Evolutionary conservation across 2,329 filamentous ascomycete genomes (phyloP).

Genomic region (Colletotrichum lentis): DNA sequence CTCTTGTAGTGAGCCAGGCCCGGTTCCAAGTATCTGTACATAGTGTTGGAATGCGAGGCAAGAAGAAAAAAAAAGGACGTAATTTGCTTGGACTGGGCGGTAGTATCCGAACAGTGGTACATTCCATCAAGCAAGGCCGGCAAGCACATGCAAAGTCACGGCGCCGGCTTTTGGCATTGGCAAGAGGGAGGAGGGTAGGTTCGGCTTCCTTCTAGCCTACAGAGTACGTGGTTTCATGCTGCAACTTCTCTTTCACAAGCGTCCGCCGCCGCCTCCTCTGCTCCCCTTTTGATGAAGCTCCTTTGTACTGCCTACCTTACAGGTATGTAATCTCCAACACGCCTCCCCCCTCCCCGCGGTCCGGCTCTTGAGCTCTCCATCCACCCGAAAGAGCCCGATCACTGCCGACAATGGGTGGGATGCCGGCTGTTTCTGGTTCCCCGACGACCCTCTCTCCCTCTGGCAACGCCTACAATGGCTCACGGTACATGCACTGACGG

Average conservation of each 20-base stretch:
- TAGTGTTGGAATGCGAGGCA: neutral
- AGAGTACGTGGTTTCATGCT: constrained; percentile 27
- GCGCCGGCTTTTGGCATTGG: neutral
- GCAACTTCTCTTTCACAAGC: constrained; percentile 45
- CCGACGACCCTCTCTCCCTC: neutral
- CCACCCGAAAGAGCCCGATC: constrained; percentile 49
- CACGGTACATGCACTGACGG: constrained; percentile 19
- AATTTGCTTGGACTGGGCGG: neutral
- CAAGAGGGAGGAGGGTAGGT: neutral
- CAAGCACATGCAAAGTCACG: constrained; percentile 35
- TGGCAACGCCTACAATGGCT: neutral
- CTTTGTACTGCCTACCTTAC: neutral
- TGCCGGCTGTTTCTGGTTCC: constrained; percentile 23
- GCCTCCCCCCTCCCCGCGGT: constrained; percentile 32
- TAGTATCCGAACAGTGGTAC: constrained; percentile 1
- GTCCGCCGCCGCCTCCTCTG: constrained; percentile 3
- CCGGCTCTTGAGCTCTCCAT: constrained; percentile 42
- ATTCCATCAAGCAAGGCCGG: constrained; percentile 16
- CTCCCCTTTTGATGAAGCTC: constrained; percentile 18
- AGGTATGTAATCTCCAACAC: constrained; percentile 29
- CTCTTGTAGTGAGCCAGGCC: no score
- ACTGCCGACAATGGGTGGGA: constrained; percentile 44
- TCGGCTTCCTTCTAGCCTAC: constrained; percentile 3
- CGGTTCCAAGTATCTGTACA: no score
- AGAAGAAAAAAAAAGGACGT: neutral